Conservation (phyloP, 495 filamentous ascomycete genomes). For the Aspergillus taichungensis region DNA sequence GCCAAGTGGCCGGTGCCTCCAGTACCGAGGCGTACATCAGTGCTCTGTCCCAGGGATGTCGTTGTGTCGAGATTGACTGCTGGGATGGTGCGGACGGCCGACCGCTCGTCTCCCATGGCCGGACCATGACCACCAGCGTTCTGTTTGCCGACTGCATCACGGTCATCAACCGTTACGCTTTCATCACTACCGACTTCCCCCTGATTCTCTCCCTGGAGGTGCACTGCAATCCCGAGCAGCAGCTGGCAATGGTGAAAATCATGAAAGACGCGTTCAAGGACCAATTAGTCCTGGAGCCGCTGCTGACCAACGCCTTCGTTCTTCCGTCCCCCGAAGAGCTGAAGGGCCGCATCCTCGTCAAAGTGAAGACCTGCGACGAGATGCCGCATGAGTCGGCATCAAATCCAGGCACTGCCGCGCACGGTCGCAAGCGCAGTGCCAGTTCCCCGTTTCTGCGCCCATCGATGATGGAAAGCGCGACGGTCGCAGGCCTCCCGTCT, state of each 20-base stretch:
- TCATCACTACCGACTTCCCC: constrained; percentile 69
- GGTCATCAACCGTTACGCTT: constrained; percentile 89
- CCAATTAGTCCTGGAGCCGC: constrained; percentile 64
- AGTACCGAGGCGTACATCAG: constrained; percentile 91
- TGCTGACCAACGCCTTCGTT: constrained; percentile 51
- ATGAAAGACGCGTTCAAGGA: constrained; percentile 77
- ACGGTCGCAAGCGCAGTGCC: constrained; percentile 67
- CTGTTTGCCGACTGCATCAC: constrained; percentile 83
- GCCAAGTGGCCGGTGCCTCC: constrained; percentile 80
- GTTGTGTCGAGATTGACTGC: constrained; percentile 95
- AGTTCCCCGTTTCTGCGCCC: constrained; percentile 66
- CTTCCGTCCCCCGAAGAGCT: constrained; percentile 84
- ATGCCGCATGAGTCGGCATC: constrained; percentile 31
- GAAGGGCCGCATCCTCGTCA: constrained; percentile 75
- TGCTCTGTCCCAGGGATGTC: constrained; percentile 79
- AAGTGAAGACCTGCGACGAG: constrained; percentile 68
- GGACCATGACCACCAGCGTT: constrained; percentile 78
- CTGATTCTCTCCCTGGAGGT: constrained; percentile 93
- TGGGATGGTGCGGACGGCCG: constrained; percentile 87
- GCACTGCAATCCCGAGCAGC: constrained; percentile 77
- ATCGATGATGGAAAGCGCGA: constrained; percentile 42
- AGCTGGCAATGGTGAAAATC: constrained; percentile 80
- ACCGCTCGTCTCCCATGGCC: constrained; percentile 82
- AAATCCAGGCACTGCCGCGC: constrained; percentile 22
- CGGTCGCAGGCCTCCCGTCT: constrained; percentile 43